Evolutionary conservation across 1,284 basidiomycete species (phyloP).

Genomic region (Microbotryum silenes-acaulis): DNA sequence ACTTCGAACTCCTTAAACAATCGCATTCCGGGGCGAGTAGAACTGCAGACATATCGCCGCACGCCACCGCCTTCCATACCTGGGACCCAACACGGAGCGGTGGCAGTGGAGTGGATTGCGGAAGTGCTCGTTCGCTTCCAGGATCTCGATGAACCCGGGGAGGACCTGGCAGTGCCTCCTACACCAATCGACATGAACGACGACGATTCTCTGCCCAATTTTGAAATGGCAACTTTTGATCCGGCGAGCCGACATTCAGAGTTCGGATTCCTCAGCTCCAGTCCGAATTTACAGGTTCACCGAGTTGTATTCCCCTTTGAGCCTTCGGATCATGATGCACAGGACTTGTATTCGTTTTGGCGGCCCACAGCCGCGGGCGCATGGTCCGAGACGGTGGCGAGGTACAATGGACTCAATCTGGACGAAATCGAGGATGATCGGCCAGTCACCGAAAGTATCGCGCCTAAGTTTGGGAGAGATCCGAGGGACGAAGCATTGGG

Average conservation of each 20-base stretch:
- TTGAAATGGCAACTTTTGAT: background rate
- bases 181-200: background rate
- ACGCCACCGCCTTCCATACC: background rate
- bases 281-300: background rate
- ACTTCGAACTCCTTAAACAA: background rate
- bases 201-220: background rate
- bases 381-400: background rate
- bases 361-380: background rate
- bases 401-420: background rate
- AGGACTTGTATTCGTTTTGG: slow-evolving; percentile 8
- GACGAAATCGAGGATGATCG: slow-evolving; percentile 2
- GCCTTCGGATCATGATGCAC: slow-evolving; percentile 1
- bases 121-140: slow-evolving; percentile 1
- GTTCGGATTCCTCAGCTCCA: slow-evolving; percentile 3
- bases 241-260: background rate
- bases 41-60: background rate
- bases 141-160: background rate
- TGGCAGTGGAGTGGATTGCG: background rate
- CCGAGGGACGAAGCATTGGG: slow-evolving; percentile 1
- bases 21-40: background rate
- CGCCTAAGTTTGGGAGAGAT: background rate
- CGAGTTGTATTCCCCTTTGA: slow-evolving; percentile 4
- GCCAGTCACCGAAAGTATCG: background rate
- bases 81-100: background rate
- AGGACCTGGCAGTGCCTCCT: background rate